Conservation (phyloP, 2,329 filamentous ascomycete genomes). For the Septoria petroselini region DNA sequence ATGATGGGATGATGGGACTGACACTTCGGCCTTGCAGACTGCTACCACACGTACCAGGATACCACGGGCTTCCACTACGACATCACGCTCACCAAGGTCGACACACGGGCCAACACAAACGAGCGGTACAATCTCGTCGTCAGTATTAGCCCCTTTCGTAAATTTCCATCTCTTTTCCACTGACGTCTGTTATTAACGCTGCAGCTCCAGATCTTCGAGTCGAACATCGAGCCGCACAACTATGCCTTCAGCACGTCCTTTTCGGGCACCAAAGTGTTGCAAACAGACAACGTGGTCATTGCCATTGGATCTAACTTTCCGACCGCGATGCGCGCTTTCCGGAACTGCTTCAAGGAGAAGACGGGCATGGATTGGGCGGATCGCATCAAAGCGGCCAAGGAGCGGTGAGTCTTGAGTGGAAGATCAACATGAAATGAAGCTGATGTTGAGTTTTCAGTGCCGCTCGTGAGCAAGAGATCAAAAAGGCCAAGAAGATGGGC, state of each 20-base stretch:
- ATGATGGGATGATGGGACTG: too few species aligned
- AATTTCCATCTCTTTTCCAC: not conserved
- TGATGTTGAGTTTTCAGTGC: not conserved
- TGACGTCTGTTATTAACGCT: slow-evolving; percentile 26
- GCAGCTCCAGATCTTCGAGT: slow-evolving; percentile 62
- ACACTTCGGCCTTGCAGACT: slow-evolving; percentile 41
- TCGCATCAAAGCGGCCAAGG: slow-evolving; percentile 34
- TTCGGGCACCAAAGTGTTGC: slow-evolving; percentile 23
- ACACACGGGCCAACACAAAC: slow-evolving; percentile 48
- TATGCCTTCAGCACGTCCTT: slow-evolving; percentile 56
- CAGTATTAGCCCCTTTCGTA: too few species aligned
- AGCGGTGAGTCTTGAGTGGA: slow-evolving; percentile 15
- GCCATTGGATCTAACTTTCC: slow-evolving; percentile 35
- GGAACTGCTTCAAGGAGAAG: slow-evolving; percentile 41
- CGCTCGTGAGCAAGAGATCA: not conserved
- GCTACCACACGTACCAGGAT: slow-evolving; percentile 66
- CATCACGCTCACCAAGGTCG: slow-evolving; percentile 57
- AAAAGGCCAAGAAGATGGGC: slow-evolving; percentile 3
- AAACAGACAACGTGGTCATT: slow-evolving; percentile 33
- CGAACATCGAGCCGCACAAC: slow-evolving; percentile 55
- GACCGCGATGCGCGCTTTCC: slow-evolving; percentile 40
- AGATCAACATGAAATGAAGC: too few species aligned
- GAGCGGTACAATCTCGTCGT: slow-evolving; percentile 62
- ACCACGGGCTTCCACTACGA: slow-evolving; percentile 61
- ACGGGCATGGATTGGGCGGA: slow-evolving; percentile 44